Evolutionary conservation across 108 stramenopile genomes (phyloP).

Genomic region (Fragilaria crotonensis): DNA sequence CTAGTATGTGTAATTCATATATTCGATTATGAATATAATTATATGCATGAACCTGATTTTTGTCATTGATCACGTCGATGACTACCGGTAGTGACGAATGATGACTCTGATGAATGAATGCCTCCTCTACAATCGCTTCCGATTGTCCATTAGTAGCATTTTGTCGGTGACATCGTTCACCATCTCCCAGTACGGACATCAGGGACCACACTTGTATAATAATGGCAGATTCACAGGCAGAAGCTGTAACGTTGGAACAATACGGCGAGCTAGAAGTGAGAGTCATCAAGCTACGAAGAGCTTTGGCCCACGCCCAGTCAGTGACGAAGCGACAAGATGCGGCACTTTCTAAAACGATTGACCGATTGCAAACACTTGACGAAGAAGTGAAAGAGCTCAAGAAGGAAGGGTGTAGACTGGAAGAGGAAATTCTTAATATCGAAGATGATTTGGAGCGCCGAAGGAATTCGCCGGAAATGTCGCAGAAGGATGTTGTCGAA

Average conservation of each 20-base stretch:
- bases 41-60: no score
- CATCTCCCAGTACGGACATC: no score
- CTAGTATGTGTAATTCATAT: no score
- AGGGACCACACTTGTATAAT: neutral
- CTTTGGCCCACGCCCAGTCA: neutral
- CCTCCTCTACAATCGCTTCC: no score
- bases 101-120: no score
- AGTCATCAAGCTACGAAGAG: neutral
- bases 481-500: neutral
- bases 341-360: neutral
- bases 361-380: constrained; percentile 31
- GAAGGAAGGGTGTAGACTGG: neutral
- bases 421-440: neutral
- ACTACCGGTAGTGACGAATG: no score
- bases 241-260: neutral
- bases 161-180: no score
- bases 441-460: neutral
- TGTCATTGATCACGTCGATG: no score
- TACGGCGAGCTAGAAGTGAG: neutral
- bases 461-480: neutral
- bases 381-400: constrained; percentile 7
- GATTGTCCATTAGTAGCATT: no score
- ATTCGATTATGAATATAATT: no score
- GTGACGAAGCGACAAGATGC: neutral
- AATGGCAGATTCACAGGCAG: neutral